Evolutionary conservation across 768 basidiomycete genomes (phyloP), one percentile per base, ranked within the genome.

Genomic region (Lactarius evosmus): DNA sequence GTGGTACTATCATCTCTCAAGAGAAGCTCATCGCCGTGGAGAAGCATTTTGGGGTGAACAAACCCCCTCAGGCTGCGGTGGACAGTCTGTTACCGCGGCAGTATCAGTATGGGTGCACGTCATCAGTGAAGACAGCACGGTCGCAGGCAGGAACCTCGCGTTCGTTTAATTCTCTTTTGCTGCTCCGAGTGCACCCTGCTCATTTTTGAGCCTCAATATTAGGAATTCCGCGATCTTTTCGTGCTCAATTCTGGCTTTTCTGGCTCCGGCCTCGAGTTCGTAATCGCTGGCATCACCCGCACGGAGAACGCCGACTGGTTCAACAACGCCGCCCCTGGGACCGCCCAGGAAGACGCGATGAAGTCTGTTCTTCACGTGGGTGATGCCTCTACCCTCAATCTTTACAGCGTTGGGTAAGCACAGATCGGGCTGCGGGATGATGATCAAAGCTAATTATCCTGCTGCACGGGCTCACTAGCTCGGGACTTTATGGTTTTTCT

Each of bases 401-500:
- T n/a, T n/a, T n/a, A n/a, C n/a, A n/a, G n/a, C n/a, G n/a, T n/a
- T n/a, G n/a, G n/a, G n/a, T n/a, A n/a, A n/a, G n/a, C n/a, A n/a
- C n/a, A 49, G 75, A 34, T 64, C 36, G 12, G 71, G 6, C 19
- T 25, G 7, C 32, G 50, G 11, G 38, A 11, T 14, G 22, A 36
- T 32, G 11, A 9, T 27, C 11, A 34, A 53, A 36, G 17, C 54
- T 58, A 33, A 58, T 30, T 38, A 22, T 34, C 22, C 46, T 17
- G 16, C 32, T 56, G 40, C 7, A 0, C 34, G 76, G 79, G 51
- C 78, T 80, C 73, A 68, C 53, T 32, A 79, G 74, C 61, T 69
- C 71, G 34, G 79, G 80, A 40, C 78, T 84, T 16, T 75, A 85
- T 27, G 82, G 82, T 34, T 84, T 84, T 67, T 73, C 82, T 1